A percentile compares a stretch with the other conserved stretches of the same genome.
phyloP scores from a whole-genome alignment of 2,329 filamentous ascomycete species.

The Alternaria metachromatica region DNA sequence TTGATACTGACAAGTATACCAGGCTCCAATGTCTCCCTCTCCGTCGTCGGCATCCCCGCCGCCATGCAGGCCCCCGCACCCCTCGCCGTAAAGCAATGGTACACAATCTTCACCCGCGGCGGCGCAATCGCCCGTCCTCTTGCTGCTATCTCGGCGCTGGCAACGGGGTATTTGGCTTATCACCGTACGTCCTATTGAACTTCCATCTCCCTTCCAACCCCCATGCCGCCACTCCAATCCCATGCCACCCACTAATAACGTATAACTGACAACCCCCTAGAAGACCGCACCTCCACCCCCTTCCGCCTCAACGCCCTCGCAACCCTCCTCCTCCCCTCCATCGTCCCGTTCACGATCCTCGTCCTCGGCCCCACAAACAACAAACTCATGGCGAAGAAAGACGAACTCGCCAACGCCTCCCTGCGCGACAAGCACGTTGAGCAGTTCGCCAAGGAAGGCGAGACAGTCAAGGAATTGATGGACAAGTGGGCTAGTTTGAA shows the following conservation, averaged over 20 bases:
- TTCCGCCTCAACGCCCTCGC: constrained; percentile 57
- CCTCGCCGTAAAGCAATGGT: constrained; percentile 64
- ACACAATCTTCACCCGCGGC: constrained; percentile 51
- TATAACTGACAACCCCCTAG: constrained; percentile 15
- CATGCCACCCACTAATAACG: no score
- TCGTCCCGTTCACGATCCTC: constrained; percentile 61
- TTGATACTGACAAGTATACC: not conserved
- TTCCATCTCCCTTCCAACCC: constrained; percentile 2
- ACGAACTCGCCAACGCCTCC: constrained; percentile 47
- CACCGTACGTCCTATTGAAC: constrained; percentile 33
- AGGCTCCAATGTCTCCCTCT: constrained; percentile 35
- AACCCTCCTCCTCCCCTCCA: constrained; percentile 53
- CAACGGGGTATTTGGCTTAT: constrained; percentile 58
- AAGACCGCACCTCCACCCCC: constrained; percentile 35
- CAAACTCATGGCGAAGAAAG: constrained; percentile 55
- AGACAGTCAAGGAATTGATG: constrained; percentile 60
- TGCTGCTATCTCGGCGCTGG: constrained; percentile 50
- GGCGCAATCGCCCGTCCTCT: constrained; percentile 50
- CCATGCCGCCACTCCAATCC: not conserved
- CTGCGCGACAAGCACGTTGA: constrained; percentile 49
- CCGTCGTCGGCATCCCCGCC: constrained; percentile 57
- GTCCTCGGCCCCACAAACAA: constrained; percentile 58
- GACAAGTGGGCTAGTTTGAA: constrained; percentile 65
- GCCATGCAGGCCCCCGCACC: constrained; percentile 63
- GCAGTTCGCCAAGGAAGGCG: constrained; percentile 48